Percentiles rank a stretch among this genome's conserved stretches.
Conservation (phyloP, 2,329 filamentous ascomycete genomes). For the Aspergillus fumigatiaffinis region DNA sequence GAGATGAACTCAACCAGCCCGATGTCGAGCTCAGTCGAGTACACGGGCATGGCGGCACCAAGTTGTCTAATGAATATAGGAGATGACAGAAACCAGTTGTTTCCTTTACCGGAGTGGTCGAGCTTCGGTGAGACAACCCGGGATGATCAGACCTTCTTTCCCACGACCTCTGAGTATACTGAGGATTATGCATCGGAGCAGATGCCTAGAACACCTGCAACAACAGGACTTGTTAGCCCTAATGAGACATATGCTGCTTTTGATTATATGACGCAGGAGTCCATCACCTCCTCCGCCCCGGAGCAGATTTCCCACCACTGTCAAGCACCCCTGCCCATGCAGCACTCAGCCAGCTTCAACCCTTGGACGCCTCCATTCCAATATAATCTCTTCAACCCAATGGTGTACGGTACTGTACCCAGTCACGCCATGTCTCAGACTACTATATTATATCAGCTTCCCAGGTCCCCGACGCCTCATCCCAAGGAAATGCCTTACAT, state of each 20-base stretch:
- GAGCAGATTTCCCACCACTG: conserved; percentile 20
- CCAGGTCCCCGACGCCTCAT: conserved; percentile 20
- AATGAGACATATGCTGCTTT: conserved; percentile 27
- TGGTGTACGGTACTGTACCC: no score
- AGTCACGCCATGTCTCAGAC: no score
- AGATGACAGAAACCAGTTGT: conserved; percentile 16
- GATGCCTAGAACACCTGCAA: conserved; percentile 25
- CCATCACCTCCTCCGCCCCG: conserved; percentile 21
- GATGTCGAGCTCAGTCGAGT: conserved; percentile 24
- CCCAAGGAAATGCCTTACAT: conserved; percentile 20
- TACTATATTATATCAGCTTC: conserved; percentile 26
- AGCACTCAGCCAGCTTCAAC: conserved; percentile 20
- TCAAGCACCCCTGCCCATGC: conserved; percentile 16
- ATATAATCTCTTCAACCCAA: conserved; percentile 29
- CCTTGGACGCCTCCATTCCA: conserved; percentile 31
- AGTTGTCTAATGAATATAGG: conserved; percentile 19
- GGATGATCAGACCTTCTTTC: conserved; percentile 26
- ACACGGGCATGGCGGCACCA: conserved; percentile 14
- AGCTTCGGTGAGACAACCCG: conserved; percentile 24
- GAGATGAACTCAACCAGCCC: conserved; percentile 20
- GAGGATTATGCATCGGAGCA: conserved; percentile 25
- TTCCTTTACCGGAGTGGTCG: conserved; percentile 27
- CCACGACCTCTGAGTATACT: conserved; percentile 24
- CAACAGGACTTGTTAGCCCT: conserved; percentile 25
- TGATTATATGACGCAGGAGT: conserved; percentile 26